Evolutionary conservation across 345 rosid species (phyloP), one percentile per base, ranked within the genome.

Genomic region (Noccaea bulbosa): DNA sequence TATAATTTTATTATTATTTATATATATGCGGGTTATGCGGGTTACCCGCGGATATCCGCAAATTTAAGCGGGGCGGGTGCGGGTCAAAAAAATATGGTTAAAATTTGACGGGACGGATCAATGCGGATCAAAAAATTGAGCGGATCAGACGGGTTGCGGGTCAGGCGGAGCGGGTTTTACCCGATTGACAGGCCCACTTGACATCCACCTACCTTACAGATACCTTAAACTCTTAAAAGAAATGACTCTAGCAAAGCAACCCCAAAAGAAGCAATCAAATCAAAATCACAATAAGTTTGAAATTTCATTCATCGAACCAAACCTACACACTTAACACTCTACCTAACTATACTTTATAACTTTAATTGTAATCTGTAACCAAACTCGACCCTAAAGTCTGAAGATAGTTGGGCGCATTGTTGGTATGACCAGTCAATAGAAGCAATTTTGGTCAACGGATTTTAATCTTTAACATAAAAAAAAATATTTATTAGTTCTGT

Each of bases 401-500:
- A 34, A 27, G 44, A 43, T 11, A 47, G 22, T 11, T 22, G 0
- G 32, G 57, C 56, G 38, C 64, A 33, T 68, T n/a, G 62, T 33
- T 68, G 35, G 30, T 27, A 27, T 27, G 30, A 56, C 54, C 27
- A 17, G 14, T 37, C 14, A 46, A 14, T 3, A 44, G 38, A 37
- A 2, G 6, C 10, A 11, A 38, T 27, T 27, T 10, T 27, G 30
- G 59, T 70, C 67, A 69, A 46, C 57, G 48, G 34, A 69, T 35
- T 6, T 9, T 49, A 0, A 8, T 37, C 38, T 22, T 35, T 35
- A 1, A n/a, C 41, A 37, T 47, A 35, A 58, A 37, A 5, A 14
- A n/a, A 30, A 1, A 11, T 4, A 5, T 27, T 11, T 24, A 24
- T 17, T 22, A 27, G 30, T 2, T 27, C 30, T 27, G 30, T 27